Evolutionary conservation across 495 filamentous ascomycete genomes (phyloP).

Genomic region (Annulohypoxylon moriforme): DNA sequence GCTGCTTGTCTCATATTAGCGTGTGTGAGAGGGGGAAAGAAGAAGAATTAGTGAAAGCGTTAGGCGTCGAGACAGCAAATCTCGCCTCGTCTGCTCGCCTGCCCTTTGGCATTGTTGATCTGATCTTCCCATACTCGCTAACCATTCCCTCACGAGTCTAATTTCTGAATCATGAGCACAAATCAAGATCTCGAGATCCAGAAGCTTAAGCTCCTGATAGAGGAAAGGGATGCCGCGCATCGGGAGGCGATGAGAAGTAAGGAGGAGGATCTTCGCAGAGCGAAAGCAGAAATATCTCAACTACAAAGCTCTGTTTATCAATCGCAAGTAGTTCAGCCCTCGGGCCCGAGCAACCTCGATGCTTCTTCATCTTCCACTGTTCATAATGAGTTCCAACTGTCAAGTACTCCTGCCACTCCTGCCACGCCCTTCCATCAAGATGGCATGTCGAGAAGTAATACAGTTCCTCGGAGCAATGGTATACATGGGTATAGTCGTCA

Average conservation of each 20-base stretch:
- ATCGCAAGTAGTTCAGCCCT: conserved; percentile 44
- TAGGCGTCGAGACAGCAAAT: conserved; percentile 24
- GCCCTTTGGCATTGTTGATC: conserved; percentile 18
- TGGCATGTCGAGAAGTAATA: conserved; percentile 49
- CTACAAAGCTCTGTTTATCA: conserved; percentile 51
- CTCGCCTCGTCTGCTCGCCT: conserved; percentile 31
- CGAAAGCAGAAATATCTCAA: conserved; percentile 47
- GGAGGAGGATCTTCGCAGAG: conserved; percentile 45
- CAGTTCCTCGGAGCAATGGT: conserved; percentile 49
- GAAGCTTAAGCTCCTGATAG: conserved; percentile 42
- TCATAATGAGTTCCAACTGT: conserved; percentile 48
- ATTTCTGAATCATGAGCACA: conserved; percentile 41
- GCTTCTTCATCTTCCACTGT: conserved; percentile 34
- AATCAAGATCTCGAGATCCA: conserved; percentile 44
- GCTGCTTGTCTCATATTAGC: conserved; percentile 33
- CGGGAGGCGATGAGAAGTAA: conserved; percentile 43
- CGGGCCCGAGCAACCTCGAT: conserved; percentile 32
- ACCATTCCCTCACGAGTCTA: conserved; percentile 26
- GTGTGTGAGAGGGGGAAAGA: conserved; percentile 31
- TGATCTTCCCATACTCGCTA: conserved; percentile 24
- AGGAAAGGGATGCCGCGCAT: conserved; percentile 36
- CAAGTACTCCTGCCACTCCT: conserved; percentile 36
- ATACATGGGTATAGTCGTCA: conserved; percentile 41
- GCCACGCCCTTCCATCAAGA: conserved; percentile 41
- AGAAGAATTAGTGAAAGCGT: conserved; percentile 19